Base-by-base conservation (phyloP, 495 filamentous ascomycete genomes). In the Trichoderma reesei region DNA sequence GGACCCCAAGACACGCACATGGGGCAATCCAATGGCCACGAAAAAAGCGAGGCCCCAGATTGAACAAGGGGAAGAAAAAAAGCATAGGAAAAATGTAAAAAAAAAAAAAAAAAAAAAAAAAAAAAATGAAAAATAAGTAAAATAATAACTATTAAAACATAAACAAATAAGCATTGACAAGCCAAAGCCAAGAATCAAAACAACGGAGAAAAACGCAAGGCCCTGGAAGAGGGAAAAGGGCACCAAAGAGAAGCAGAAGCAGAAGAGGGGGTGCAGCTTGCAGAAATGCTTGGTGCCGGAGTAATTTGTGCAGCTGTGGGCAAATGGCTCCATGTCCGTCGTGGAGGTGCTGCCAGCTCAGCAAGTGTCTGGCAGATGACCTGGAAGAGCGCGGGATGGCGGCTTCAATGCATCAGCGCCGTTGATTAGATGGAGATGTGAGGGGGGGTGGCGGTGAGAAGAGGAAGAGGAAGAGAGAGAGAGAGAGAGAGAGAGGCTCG, bases 311-410 rank as follows among this genome's bases (percentile, higher is more conserved):
- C 51, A 56, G 51, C 51, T n/a, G n/a, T 56, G 51, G 51, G 34
- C 51, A 41, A 14, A 41, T 38, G 37, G 60, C 34, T n/a, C n/a
- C n/a, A n/a, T n/a, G n/a, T 38, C n/a, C 16, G 37, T 39, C 37
- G 60, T 42, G 36, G 60, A 33, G 38, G 60, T 44, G n/a, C 60
- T 62, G 60, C 60, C 60, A 62, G 26, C 60, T 62, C 60, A 62
- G 39, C 60, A 42, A 33, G 31, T 33, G 16, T 34, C 60, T 33
- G 38, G 38, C 60, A 62, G 60, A 62, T 62, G 60, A 62, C 60
- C 60, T 41, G 4, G 14, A 26, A 56, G 46, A n/a, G 46, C 34
- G 51, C 51, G 51, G 51, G 20, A 56, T 56, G 51, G 51, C 51
- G 51, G 51, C 51, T n/a, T n/a, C n/a, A n/a, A n/a, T 56, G 51